Evolutionary conservation across 805 yeast species (phyloP), one percentile per base, ranked within the genome.

Genomic region (Hanseniaspora mollemarum): DNA sequence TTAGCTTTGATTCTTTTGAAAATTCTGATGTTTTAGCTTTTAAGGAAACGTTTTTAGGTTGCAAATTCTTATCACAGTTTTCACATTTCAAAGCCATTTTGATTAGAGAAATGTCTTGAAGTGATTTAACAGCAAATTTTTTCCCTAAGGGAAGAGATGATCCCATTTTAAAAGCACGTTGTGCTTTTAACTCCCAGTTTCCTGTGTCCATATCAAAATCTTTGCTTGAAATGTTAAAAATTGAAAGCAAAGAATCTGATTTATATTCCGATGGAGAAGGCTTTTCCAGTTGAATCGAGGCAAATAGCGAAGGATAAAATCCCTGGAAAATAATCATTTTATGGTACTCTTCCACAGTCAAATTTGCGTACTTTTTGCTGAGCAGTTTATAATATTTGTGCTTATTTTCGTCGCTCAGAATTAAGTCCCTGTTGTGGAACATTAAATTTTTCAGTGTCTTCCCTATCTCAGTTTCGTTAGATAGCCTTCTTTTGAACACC

Each of bases 51-150:
- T 48, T 48, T 24, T 42, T 24, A 15, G 37, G 35, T 16, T 32
- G 41, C 13, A 48, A 26, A 16, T 26, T 26, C 3, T 16, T 26
- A 24, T 48, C 35, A 28, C 51, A 48, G 5, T 32, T 31, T 6
- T 26, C 51, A 32, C 51, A 48, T 33, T 31, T 39, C 22, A 48
- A 19, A 5, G 41, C 51, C 51, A 48, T 48, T 15, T 48, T 43
- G 6, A 48, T 26, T 4, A 48, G 21, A 4, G 51, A 48, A 6
- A 48, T 19, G 28, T 48, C 51, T 16, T 39, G 40, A 33, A 48
- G 24, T 12, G 33, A 8, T 18, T 41, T 48, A 2, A 39, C 35
- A 24, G 16, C 21, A 10, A 46, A 10, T 8, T 21, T 31, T 6
- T 19, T 24, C 7, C 31, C 33, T 18, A 46, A 2, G 15, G 9